phyloP scores from a whole-genome alignment of 306 rosid species.

The Cucurbita pepo region DNA sequence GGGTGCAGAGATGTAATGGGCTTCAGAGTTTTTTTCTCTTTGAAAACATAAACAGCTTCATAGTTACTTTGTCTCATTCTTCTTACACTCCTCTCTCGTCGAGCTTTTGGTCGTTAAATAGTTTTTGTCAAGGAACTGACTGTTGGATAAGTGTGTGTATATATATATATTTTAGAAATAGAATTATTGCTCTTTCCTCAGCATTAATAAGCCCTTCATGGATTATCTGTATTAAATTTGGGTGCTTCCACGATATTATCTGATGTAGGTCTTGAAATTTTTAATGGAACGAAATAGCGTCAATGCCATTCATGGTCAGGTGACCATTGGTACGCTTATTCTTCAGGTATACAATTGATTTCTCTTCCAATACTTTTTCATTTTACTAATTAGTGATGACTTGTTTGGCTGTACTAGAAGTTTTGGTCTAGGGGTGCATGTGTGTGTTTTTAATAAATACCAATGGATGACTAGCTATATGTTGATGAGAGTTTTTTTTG shows the following conservation, averaged over 20 bases:
- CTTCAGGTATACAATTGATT: conserved; percentile 39
- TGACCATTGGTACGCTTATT: conserved; percentile 78
- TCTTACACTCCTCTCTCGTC: background rate
- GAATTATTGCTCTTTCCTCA: background rate
- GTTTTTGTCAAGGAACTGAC: background rate
- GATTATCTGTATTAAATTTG: background rate
- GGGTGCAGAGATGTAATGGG: background rate
- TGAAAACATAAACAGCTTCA: background rate
- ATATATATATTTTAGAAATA: background rate
- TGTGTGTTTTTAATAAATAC: background rate
- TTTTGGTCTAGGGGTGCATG: background rate
- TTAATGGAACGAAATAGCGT: conserved; percentile 76
- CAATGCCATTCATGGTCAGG: conserved; percentile 89
- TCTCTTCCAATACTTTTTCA: background rate
- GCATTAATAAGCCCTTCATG: background rate
- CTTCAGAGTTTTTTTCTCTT: background rate
- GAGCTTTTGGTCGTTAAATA: background rate
- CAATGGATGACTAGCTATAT: background rate
- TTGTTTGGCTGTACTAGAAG: background rate
- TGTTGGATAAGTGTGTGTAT: background rate
- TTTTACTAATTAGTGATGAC: background rate
- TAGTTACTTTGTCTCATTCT: background rate
- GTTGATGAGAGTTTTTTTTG: background rate
- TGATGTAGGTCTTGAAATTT: conserved; percentile 71
- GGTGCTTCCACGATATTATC: conserved; percentile 4